Base-by-base conservation (phyloP, 306 rosid genomes). In the Crataegus laevigata region DNA sequence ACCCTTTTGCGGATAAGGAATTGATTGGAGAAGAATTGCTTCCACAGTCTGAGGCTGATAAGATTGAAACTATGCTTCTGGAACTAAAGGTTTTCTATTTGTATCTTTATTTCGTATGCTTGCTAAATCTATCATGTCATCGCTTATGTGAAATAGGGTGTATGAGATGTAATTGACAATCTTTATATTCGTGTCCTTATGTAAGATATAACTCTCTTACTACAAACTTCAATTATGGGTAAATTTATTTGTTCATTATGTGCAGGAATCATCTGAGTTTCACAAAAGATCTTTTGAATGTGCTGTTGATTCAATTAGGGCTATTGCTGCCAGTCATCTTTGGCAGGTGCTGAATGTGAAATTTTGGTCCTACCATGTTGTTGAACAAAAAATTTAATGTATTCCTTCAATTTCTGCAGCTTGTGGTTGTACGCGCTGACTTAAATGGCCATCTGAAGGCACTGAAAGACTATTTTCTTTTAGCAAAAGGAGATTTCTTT, bases 401-500 rank as follows among this genome's bases (percentile, higher is more conserved):
- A 71, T 76, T 82, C 50, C 34, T 45, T 85, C 57, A 68, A 69
- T 85, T 67, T 83, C 19, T 84, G 78, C 97, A 96, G 99, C 98
- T 96, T 88, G 96, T 96, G 61, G 98, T 96, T 71, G 98, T 90
- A 30, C 98, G 96, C 6, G 96, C 98, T 81, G 93, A 96, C 87
- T 89, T 96, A 85, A 92, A 83, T 85, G 99, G 97, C 69, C 98
- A 96, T 86, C 82, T 96, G 82, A 92, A 85, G 85, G 97, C 98
- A 75, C 75, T 96, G 75, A 96, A 96, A 83, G 99, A 92, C 83
- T 96, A 96, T 82, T 96, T 92, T 83, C 92, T 96, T 82, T 79
- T 92, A 78, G 99, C 97, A 67, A 96, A 96, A 92, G 99, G 99
- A 76, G 99, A 90, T 80, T 92, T 96, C 82, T 96, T 92, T 87